Evolutionary conservation across 306 rosid genomes (phyloP).

Genomic region (Bauhinia variegata): DNA sequence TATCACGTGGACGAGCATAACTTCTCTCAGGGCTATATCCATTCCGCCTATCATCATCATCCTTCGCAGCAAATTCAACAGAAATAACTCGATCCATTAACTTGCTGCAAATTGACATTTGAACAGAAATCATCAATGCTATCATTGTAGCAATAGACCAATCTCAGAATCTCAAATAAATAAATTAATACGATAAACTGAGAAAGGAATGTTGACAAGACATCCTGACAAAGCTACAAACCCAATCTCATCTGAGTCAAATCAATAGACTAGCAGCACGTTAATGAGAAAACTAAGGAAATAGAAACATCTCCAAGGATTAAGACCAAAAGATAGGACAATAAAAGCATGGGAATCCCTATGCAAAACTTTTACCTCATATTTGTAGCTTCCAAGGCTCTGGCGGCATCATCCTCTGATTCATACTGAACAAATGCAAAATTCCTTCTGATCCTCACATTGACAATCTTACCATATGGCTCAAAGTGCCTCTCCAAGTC

Average conservation of each 20-base stretch:
- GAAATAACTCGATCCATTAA: slow-evolving; percentile 92
- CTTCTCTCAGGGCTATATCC: slow-evolving; percentile 83
- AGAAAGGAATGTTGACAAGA: not conserved
- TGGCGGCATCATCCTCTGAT: slow-evolving; percentile 88
- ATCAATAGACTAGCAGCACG: not conserved
- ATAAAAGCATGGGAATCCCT: not conserved
- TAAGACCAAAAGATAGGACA: not conserved
- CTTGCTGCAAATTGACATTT: slow-evolving; percentile 65
- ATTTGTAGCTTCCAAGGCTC: slow-evolving; percentile 88
- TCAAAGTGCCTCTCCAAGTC: slow-evolving; percentile 99
- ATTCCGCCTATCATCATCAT: slow-evolving; percentile 80
- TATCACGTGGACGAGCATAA: slow-evolving; percentile 66
- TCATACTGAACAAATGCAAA: slow-evolving; percentile 97
- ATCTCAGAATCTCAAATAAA: not conserved
- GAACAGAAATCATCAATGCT: slow-evolving; percentile 25
- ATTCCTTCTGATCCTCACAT: slow-evolving; percentile 91
- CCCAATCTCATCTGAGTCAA: too few species aligned
- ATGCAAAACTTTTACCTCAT: slow-evolving; percentile 60
- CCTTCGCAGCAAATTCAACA: slow-evolving; percentile 87
- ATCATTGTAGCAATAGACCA: slow-evolving; percentile 9
- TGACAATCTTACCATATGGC: slow-evolving; percentile 86
- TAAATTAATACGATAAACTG: slow-evolving; percentile 7
- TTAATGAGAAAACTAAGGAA: not conserved
- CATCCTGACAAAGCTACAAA: too few species aligned
- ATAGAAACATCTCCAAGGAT: not conserved